Evolutionary conservation across 164 flowering plant species (phyloP).

Genomic region (Umbellularia californica): DNA sequence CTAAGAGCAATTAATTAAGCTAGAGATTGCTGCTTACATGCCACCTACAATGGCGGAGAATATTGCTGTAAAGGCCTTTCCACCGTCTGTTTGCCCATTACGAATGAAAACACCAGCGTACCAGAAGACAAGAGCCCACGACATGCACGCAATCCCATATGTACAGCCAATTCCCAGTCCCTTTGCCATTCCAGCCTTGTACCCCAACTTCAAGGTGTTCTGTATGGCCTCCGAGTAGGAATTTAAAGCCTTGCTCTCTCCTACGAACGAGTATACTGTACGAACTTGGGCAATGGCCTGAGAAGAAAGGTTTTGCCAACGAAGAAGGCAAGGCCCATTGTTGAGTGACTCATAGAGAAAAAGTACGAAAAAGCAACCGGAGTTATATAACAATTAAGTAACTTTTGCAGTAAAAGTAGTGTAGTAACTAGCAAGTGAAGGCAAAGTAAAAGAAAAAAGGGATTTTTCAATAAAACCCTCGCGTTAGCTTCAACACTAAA

Average conservation of each 20-base stretch:
- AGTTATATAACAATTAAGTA: no score
- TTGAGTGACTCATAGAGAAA: no score
- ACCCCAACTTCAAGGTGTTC: constrained; percentile 82
- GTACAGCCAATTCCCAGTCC: constrained; percentile 97
- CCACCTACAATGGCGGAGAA: constrained; percentile 99
- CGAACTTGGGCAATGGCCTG: constrained; percentile 97
- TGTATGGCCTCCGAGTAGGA: constrained; percentile 88
- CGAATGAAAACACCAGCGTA: constrained; percentile 95
- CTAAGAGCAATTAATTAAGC: no score
- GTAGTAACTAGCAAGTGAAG: no score
- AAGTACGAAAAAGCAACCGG: no score
- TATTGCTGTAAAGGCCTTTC: constrained; percentile 95
- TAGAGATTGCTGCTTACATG: constrained; percentile 52
- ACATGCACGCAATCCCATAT: constrained; percentile 95
- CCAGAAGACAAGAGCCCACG: constrained; percentile 99
- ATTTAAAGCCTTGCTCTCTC: constrained; percentile 81
- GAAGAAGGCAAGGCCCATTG: no score
- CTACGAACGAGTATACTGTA: constrained; percentile 91
- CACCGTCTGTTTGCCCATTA: constrained; percentile 95
- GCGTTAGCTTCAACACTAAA: no score
- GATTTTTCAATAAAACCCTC: no score
- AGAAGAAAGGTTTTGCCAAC: no score
- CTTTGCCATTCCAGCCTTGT: constrained; percentile 98
- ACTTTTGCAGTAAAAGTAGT: no score
- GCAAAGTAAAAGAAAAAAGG: no score